Base-by-base conservation (phyloP, 1,284 basidiomycete species). In the Ceratobasidium sp. region DNA sequence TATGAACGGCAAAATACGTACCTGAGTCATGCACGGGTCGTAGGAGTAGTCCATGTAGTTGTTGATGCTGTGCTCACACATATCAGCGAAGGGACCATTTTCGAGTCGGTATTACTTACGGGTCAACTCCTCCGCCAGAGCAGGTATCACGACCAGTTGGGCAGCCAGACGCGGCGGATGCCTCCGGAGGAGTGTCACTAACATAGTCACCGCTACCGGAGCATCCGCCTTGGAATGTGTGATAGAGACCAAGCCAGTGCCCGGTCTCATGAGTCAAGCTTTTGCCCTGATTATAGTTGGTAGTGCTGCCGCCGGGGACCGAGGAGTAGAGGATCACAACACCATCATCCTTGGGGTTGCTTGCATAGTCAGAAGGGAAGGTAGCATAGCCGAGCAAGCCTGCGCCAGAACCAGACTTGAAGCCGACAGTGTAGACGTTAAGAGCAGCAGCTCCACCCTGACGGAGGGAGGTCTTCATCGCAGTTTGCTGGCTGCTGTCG, bases 161-260 rank as follows among this genome's bases (percentile, higher is more conserved):
- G 77, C 81, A 81, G 42, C 78, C 79, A 53, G 40, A 80, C 12
- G 76, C 80, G 53, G 80, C 28, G 7, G 60, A 68, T 12, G 68
- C 77, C 72, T 81, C 79, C 2, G 78, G 42, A 56, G 83, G 81
- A 42, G 90, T 90, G 80, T 91, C 90, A 49, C 83, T 82, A 75
- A 91, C 89, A 51, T 80, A 82, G 82, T 91, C 90, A n/a, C 90
- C 90, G 9, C 84, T 77, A 56, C 86, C 86, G 51, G 80, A 80
- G 85, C 89, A 91, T 3, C 90, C 89, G 44, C 89, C 89, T 81
- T 91, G 88, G 86, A 90, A 91, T 42, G 89, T 89, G 83, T 91
- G 90, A 84, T 89, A 90, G 49, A 90, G 85, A 51, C 90, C 89
- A 79, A 90, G 63, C 81, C 81, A 83, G 58, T 82, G 83, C 18